Base-by-base conservation (phyloP, 2,329 filamentous ascomycete genomes). In the Orbilia brochopaga region DNA sequence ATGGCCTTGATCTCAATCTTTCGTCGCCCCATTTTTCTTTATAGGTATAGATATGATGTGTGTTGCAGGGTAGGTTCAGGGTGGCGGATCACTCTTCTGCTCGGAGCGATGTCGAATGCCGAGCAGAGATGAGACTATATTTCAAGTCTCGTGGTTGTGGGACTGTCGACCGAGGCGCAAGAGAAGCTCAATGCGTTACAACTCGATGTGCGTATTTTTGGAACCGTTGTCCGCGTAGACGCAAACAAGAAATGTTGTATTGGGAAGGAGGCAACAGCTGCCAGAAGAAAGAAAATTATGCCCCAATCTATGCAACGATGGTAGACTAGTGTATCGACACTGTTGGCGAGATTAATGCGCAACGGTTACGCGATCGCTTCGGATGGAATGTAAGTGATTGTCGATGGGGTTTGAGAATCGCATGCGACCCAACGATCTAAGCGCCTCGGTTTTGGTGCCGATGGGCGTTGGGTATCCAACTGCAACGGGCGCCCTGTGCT, bases 1-100 rank as follows among this genome's bases (percentile, higher is more conserved):
- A 97, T 97, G 77, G 93, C 91, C 83, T 97, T 97, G 85, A 99
- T 97, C 84, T 97, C 94, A 80, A 99, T 99, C 87, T 99, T 99
- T 85, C 94, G 88, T 81, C 94, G 89, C 80, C 94, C 94, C 94
- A 99, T 99, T 60, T 74, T 81, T 78, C 8, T 11, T 57, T 37
- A 56, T 48, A 21, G 5, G 30, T 17, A 60, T 35, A 24, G 17
- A 7, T 51, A 30, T 27, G 17, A 37, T 44, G 32, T 42, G 15
- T n/a, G 32, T 52, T 24, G 23, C 21, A 13, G 15, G 44, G 3
- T 10, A 19, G 15, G n/a, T 21, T 19, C 15, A n/a, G 15, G 10
- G 15, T 48, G 44, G 44, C 17, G 44, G 19, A 48, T 5, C 37
- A 32, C 4, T 32, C 37, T 42, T 42, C 37, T 42, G 46, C 23